Conservation (phyloP, 176 grass and related monocot species). For the Carex pumila region DNA sequence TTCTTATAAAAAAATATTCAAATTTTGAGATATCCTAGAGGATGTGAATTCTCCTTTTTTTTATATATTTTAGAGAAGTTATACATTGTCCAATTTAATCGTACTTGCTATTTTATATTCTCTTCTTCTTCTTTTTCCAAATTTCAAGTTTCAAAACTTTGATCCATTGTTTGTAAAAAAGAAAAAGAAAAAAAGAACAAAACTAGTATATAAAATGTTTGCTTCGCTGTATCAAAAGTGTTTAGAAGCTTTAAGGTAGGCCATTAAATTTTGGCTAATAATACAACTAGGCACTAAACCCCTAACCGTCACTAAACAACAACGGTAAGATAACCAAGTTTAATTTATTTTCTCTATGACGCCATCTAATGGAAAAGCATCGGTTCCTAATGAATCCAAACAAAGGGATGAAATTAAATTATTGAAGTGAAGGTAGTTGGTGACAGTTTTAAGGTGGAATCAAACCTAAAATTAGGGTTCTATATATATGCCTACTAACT, state of each 20-base stretch:
- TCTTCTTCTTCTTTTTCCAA: background rate
- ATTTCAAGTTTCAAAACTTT: background rate
- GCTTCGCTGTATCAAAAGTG: background rate
- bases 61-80: too few relatives aligned
- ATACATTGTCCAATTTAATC: too few relatives aligned
- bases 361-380: background rate
- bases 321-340: background rate
- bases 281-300: background rate
- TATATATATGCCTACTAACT: background rate
- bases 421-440: conserved; percentile 4
- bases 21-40: too few relatives aligned
- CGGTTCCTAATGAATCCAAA: background rate
- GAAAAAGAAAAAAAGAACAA: background rate
- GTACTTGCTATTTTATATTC: background rate
- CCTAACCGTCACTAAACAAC: conserved; percentile 6
- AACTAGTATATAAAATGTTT: background rate
- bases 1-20: too few relatives aligned
- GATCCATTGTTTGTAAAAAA: background rate
- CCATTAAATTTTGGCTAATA: background rate
- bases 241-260: background rate
- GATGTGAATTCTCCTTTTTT: too few relatives aligned
- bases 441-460: conserved; percentile 5
- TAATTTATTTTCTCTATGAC: background rate
- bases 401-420: background rate
- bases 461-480: background rate